Evolutionary conservation across 116 monocot genomes (phyloP).

Genomic region (Trichopus zeylanicus): DNA sequence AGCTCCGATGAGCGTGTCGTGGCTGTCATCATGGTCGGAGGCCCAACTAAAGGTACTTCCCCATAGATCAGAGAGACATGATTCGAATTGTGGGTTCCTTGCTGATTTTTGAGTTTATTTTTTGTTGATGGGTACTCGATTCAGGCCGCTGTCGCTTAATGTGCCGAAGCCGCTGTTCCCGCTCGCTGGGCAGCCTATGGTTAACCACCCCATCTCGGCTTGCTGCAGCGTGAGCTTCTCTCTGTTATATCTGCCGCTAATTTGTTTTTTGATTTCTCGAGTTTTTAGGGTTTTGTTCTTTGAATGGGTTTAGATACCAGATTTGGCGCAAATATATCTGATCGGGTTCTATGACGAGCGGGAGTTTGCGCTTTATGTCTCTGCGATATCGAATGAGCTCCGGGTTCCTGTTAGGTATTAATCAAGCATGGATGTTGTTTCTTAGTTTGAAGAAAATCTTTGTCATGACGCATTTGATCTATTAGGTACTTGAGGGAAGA

Average conservation of each 20-base stretch:
- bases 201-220: constrained; percentile 78
- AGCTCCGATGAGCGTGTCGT: constrained; percentile 47
- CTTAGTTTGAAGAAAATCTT: no score
- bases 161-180: constrained; percentile 85
- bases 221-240: constrained; percentile 36
- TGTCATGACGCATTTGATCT: background rate
- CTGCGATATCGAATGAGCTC: constrained; percentile 75
- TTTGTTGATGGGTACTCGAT: constrained; percentile 69
- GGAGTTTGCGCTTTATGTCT: constrained; percentile 70
- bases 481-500: constrained; percentile 74
- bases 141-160: constrained; percentile 73
- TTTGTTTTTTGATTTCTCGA: background rate
- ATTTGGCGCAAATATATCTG: constrained; percentile 66
- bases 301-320: constrained; percentile 77
- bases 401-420: constrained; percentile 63
- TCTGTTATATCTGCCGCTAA: background rate
- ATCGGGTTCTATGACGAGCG: constrained; percentile 89
- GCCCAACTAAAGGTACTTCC: constrained; percentile 48
- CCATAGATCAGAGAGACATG: background rate
- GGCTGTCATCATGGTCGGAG: constrained; percentile 78
- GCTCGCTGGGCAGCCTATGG: constrained; percentile 83
- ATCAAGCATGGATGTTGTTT: background rate
- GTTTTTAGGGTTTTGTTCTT: background rate
- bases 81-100: background rate
- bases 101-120: background rate